Base-by-base conservation (phyloP, 2,329 filamentous ascomycete species). In the Chaetomiaceae sp. region DNA sequence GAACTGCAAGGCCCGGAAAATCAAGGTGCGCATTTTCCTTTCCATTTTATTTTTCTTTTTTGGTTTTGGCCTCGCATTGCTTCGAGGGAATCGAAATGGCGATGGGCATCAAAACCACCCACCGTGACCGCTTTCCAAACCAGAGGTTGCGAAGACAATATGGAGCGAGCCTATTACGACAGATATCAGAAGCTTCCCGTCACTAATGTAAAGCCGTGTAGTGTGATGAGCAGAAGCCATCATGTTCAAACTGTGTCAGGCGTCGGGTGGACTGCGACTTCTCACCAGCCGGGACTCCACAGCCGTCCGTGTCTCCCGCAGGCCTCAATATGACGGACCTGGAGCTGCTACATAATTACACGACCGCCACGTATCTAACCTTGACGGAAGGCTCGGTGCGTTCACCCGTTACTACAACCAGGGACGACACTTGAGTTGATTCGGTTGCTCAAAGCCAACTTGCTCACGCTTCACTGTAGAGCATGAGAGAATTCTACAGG, bases 261-360 rank as follows among this genome's bases (percentile, higher is more conserved):
- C 38, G 23, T 25, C 23, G 18, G 16, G 25, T 29, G 11, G 38
- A 42, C 38, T 42, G 38, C 38, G 38, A 42, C 23, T 42, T 42
- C 14, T 27, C 7, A 14, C 5, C 25, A 11, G 23, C 29, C 14
- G 38, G 38, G 25, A 42, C 38, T 29, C 38, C 38, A 1, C 38
- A 42, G 21, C 38, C 38, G 38, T 14, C 14, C 18, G 11, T 42
- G 23, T 42, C 38, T 42, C 38, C 38, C 38, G 29, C 38, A 1
- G 38, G 38, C n/a, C 38, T 42, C 7, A 42, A 27, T 29, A 42
- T 42, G 14, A 29, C 38, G 23, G 38, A 42, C 18, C 13, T 42
- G 11, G 38, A 42, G 29, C 23, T 42, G 23, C 38, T 42, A n/a
- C 38, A 42, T 42, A 42, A 42, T 16, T 42, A 42, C 38, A 42